A percentile compares a stretch with the other conserved stretches of the same genome.
phyloP scores from a whole-genome alignment of 2,329 filamentous ascomycete species.

The Cordyceps sp. region DNA sequence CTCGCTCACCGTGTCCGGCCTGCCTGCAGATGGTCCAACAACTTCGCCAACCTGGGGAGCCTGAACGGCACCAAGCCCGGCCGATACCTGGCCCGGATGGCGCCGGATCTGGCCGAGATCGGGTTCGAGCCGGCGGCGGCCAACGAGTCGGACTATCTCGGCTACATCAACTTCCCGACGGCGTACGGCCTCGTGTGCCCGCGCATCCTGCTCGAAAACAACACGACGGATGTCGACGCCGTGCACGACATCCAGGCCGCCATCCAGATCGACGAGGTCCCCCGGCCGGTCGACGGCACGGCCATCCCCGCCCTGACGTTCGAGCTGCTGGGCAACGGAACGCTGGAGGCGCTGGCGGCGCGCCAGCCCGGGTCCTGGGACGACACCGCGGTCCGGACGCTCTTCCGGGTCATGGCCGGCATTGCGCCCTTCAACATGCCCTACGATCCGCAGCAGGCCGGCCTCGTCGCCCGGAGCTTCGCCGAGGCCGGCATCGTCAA shows the following conservation, averaged over 20 bases:
- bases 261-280: background rate
- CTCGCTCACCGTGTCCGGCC: too few relatives aligned
- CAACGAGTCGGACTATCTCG: background rate
- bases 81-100: constrained; percentile 2
- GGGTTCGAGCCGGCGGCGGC: constrained; percentile 1
- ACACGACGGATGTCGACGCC: constrained; percentile 1
- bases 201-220: background rate
- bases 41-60: constrained; percentile 11
- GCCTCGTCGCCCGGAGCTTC: background rate
- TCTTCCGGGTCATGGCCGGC: background rate
- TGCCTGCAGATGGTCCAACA: constrained; percentile 9
- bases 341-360: background rate
- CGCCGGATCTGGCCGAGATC: constrained; percentile 2
- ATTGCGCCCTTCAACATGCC: background rate
- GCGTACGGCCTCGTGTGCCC: constrained; percentile 1
- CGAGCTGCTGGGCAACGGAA: background rate
- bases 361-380: background rate
- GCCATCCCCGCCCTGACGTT: background rate
- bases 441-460: background rate
- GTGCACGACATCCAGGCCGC: constrained; percentile 1
- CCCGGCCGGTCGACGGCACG: background rate
- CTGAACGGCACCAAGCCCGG: constrained; percentile 1
- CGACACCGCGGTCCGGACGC: background rate
- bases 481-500: background rate
- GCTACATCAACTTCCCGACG: constrained; percentile 2